phyloP scores from a whole-genome alignment of 2,329 filamentous ascomycete species.

The Colletotrichum plurivorum region DNA sequence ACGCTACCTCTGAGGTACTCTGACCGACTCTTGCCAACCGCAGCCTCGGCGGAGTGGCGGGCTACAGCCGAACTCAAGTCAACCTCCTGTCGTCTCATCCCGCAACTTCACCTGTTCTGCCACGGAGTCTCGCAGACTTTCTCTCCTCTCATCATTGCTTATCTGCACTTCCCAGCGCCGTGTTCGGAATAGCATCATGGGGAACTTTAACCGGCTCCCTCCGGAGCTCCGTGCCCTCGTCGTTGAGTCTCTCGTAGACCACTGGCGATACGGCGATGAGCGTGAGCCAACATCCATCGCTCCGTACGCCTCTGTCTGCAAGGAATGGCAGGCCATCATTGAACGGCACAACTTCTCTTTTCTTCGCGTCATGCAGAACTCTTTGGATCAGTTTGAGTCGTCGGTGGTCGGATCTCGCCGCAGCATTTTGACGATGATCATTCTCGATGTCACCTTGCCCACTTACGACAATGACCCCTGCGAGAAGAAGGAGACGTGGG shows the following conservation, averaged over 20 bases:
- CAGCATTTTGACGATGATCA: slow-evolving; percentile 41
- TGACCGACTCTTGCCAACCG: slow-evolving; percentile 38
- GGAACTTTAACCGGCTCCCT: slow-evolving; percentile 31
- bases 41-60: slow-evolving; percentile 35
- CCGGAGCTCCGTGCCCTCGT: slow-evolving; percentile 39
- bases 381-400: slow-evolving; percentile 42
- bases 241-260: slow-evolving; percentile 38
- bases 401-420: slow-evolving; percentile 43
- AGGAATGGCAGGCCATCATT: slow-evolving; percentile 45
- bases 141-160: slow-evolving; percentile 3
- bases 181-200: slow-evolving; percentile 30
- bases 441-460: slow-evolving; percentile 44
- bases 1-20: slow-evolving; percentile 24
- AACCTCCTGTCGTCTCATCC: slow-evolving; percentile 40
- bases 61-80: slow-evolving; percentile 37
- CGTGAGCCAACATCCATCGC: slow-evolving; percentile 39
- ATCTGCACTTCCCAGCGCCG: slow-evolving; percentile 24
- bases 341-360: slow-evolving; percentile 45
- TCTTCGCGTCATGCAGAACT: slow-evolving; percentile 40
- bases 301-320: slow-evolving; percentile 45
- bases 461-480: slow-evolving; percentile 42
- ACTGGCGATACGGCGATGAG: slow-evolving; percentile 40
- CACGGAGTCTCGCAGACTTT: slow-evolving; percentile 19
- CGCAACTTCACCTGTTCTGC: slow-evolving; percentile 29
- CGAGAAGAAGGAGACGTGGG: slow-evolving; percentile 42